Evolutionary conservation across 2,329 filamentous ascomycete species (phyloP).

Genomic region (Cyanodermella asteris): DNA sequence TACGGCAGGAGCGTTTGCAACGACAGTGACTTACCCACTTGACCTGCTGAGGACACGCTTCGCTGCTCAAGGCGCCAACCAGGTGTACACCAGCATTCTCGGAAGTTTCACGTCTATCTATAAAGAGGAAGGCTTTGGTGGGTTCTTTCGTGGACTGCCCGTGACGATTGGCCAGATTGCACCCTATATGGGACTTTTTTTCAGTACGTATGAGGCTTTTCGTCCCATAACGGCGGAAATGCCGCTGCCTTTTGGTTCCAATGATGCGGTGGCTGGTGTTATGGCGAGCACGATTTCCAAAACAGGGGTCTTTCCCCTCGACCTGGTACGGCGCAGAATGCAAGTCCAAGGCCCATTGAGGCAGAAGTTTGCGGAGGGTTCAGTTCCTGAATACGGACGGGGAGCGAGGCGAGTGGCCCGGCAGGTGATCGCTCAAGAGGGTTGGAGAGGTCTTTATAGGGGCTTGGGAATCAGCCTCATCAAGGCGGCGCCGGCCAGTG

Average conservation of each 20-base stretch:
- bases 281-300: conserved; percentile 64
- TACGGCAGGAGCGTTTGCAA: conserved; percentile 59
- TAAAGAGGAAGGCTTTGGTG: conserved; percentile 48
- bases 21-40: conserved; percentile 69
- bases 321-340: conserved; percentile 76
- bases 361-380: conserved; percentile 50
- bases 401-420: conserved; percentile 44
- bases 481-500: conserved; percentile 84
- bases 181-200: conserved; percentile 95
- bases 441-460: conserved; percentile 60
- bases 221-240: conserved; percentile 34
- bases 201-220: conserved; percentile 65
- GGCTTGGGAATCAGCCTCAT: conserved; percentile 73
- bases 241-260: conserved; percentile 47
- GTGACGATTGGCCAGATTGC: conserved; percentile 74
- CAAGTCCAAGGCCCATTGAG: conserved; percentile 89
- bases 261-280: conserved; percentile 66
- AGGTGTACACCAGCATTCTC: conserved; percentile 53
- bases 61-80: conserved; percentile 70
- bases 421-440: conserved; percentile 50
- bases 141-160: conserved; percentile 73
- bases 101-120: conserved; percentile 51
- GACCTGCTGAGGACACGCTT: conserved; percentile 87
- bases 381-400: conserved; percentile 56
- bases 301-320: conserved; percentile 76